Percentiles rank a stretch among this genome's conserved stretches.
These are phyloP conservation scores for Apiospora saccharicola DNA, from an alignment of 2,329 filamentous ascomycete species.

Conservation along the genomic window DNA sequence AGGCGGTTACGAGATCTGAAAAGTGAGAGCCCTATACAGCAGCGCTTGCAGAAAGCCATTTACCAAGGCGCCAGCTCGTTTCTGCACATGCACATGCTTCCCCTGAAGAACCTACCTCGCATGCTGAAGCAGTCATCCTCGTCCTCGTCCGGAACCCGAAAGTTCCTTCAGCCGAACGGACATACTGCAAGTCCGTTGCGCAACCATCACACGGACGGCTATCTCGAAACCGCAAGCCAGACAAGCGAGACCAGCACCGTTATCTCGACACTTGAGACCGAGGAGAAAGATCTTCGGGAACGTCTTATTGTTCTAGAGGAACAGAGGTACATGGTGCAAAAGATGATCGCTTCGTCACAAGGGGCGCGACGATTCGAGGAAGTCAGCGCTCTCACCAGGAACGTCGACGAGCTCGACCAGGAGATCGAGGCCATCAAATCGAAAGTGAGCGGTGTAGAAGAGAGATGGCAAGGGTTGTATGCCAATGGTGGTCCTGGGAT, in stretches of 20 bases:
- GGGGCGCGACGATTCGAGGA: slow-evolving; percentile 85
- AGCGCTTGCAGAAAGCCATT: slow-evolving; percentile 79
- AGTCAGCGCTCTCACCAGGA: slow-evolving; percentile 78
- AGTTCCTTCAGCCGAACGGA: slow-evolving; percentile 44
- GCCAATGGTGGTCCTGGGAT: slow-evolving; percentile 34
- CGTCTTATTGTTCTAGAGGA: slow-evolving; percentile 86
- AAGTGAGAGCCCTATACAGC: slow-evolving; percentile 75
- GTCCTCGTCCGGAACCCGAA: slow-evolving; percentile 37
- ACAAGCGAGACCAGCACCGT: slow-evolving; percentile 60
- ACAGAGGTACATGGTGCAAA: slow-evolving; percentile 86
- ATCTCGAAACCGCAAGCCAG: slow-evolving; percentile 57
- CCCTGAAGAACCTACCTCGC: slow-evolving; percentile 77
- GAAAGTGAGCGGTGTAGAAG: slow-evolving; percentile 72
- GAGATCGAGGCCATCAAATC: slow-evolving; percentile 76
- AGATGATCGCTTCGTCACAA: slow-evolving; percentile 82
- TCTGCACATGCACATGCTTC: slow-evolving; percentile 89
- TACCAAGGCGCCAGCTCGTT: slow-evolving; percentile 85
- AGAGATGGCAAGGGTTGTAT: slow-evolving; percentile 63
- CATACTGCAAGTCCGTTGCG: slow-evolving; percentile 50
- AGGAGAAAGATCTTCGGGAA: slow-evolving; percentile 84
- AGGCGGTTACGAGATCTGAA: slow-evolving; percentile 82
- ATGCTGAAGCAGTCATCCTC: slow-evolving; percentile 62
- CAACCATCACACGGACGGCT: slow-evolving; percentile 51
- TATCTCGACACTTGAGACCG: slow-evolving; percentile 71
- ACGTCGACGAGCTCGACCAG: slow-evolving; percentile 80